Conservation (phyloP, 2,329 filamentous ascomycete genomes). For the Tolypocladium amazonense region DNA sequence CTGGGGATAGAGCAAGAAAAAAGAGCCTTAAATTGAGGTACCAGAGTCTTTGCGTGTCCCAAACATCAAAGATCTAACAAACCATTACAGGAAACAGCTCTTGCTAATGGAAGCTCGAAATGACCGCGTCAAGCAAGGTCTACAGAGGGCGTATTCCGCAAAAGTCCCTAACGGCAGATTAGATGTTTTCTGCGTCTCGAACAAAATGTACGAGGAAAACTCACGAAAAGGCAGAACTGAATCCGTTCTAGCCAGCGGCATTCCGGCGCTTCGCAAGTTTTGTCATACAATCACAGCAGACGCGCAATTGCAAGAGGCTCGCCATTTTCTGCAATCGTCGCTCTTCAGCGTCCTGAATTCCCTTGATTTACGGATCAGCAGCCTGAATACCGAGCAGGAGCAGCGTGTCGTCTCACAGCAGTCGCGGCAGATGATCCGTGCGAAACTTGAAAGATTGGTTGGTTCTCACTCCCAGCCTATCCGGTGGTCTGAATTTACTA, state of each 20-base stretch:
- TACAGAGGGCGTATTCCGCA: conserved; percentile 14
- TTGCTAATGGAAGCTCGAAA: conserved; percentile 19
- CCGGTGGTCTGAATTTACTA: no score
- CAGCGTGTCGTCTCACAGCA: not conserved
- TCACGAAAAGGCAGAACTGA: conserved; percentile 15
- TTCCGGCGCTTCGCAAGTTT: conserved; percentile 21
- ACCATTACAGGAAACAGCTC: conserved; percentile 11
- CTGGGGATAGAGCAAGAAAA: conserved; percentile 9
- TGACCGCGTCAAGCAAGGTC: conserved; percentile 14
- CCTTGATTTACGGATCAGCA: conserved; percentile 13
- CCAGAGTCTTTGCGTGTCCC: not conserved
- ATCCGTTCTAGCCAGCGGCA: conserved; percentile 16
- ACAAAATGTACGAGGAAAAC: conserved; percentile 21
- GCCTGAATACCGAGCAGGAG: not conserved
- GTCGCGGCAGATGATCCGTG: not conserved
- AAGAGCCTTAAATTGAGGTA: conserved; percentile 14
- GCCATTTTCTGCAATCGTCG: conserved; percentile 15
- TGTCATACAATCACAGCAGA: conserved; percentile 21
- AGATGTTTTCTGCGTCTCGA: conserved; percentile 25
- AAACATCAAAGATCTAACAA: not conserved
- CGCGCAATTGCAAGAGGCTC: conserved; percentile 17
- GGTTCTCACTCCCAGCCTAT: no score
- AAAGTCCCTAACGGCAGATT: conserved; percentile 10
- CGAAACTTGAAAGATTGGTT: no score
- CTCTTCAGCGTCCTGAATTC: conserved; percentile 17